These are phyloP conservation scores for Magnusiomyces magnusii DNA, from an alignment of 1,139 yeast species.

Conservation along the genomic window DNA sequence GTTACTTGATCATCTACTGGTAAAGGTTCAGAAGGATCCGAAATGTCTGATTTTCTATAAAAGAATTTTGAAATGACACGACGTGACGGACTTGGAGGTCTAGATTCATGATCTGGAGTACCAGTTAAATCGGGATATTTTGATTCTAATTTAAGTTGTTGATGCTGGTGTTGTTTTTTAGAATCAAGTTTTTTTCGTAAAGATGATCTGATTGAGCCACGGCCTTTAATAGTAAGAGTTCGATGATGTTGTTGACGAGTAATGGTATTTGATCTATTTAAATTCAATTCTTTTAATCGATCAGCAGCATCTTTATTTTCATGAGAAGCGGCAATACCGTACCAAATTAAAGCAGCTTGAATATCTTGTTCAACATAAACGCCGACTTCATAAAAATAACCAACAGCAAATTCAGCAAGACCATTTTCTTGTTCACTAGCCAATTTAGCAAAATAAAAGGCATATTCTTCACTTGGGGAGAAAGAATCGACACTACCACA, in stretches of 20 bases:
- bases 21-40: not conserved
- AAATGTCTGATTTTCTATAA: not conserved
- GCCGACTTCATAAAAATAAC: conserved; percentile 39
- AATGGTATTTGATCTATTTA: conserved; percentile 16
- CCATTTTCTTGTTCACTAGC: conserved; percentile 32
- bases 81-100: not conserved
- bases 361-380: conserved; percentile 27
- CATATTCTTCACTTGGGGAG: conserved; percentile 34
- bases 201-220: conserved; percentile 23
- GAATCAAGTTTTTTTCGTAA: conserved; percentile 8
- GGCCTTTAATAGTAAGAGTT: conserved; percentile 22
- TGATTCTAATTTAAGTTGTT: not conserved
- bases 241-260: conserved; percentile 27
- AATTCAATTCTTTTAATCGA: conserved; percentile 25
- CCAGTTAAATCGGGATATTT: not conserved
- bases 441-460: conserved; percentile 33
- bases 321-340: conserved; percentile 27
- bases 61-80: not conserved
- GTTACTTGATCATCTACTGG: not conserved
- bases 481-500: conserved; percentile 32
- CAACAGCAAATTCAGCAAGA: conserved; percentile 37
- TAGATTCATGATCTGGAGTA: not conserved
- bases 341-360: conserved; percentile 30
- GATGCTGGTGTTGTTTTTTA: not conserved
- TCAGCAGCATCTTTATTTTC: conserved; percentile 32